Conservation (phyloP, 2,329 filamentous ascomycete genomes). For the Diplocarpon rosae region DNA sequence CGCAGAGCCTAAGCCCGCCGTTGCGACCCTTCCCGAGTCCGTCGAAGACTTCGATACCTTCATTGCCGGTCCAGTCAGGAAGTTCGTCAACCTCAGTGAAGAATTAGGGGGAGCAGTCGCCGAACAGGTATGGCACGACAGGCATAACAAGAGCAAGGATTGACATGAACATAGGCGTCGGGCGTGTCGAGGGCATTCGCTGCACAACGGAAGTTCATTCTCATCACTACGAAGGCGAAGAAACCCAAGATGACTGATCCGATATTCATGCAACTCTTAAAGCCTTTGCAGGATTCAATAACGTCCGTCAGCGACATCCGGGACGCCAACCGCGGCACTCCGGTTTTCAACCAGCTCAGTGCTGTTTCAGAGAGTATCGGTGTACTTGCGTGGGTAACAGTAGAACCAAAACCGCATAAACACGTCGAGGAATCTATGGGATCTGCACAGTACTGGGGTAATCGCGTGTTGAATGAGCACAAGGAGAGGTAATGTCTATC, state of each 20-base stretch:
- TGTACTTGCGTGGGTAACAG: conserved; percentile 80
- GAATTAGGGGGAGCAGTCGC: conserved; percentile 67
- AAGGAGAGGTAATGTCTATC: conserved; percentile 55
- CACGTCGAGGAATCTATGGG: conserved; percentile 75
- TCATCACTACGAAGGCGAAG: conserved; percentile 82
- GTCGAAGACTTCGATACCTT: conserved; percentile 82
- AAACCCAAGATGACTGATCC: conserved; percentile 62
- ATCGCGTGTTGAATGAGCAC: conserved; percentile 82
- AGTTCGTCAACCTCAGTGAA: conserved; percentile 68
- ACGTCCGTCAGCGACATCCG: conserved; percentile 70
- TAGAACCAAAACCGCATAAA: conserved; percentile 72
- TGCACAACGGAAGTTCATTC: conserved; percentile 77
- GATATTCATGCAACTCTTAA: conserved; percentile 67
- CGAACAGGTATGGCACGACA: conserved; percentile 53
- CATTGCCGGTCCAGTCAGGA: conserved; percentile 60
- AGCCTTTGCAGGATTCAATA: conserved; percentile 76
- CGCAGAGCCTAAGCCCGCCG: conserved; percentile 30
- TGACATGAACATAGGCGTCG: conserved; percentile 32
- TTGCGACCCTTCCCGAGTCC: conserved; percentile 55
- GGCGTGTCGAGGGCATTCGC: conserved; percentile 57
- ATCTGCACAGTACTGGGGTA: conserved; percentile 87
- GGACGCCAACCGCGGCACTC: conserved; percentile 66
- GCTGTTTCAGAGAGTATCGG: conserved; percentile 85
- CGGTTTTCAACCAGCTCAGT: conserved; percentile 70
- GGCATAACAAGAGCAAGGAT: conserved; percentile 4